phyloP scores from a whole-genome alignment of 306 rosid genomes.

The Prunus fruticosa region DNA sequence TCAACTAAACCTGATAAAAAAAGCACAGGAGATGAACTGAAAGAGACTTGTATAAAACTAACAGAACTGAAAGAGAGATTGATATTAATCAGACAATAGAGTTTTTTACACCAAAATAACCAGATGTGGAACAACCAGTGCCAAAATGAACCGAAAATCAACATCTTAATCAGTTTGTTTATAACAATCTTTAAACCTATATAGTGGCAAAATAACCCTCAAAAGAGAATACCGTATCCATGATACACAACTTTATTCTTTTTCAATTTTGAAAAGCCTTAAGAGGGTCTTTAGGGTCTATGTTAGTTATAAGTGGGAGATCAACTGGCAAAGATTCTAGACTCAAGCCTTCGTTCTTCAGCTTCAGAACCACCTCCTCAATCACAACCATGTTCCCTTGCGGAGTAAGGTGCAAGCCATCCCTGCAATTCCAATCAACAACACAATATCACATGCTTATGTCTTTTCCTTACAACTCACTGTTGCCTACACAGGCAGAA shows the following conservation, averaged over 20 bases:
- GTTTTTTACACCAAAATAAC: neutral
- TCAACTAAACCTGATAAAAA: neutral
- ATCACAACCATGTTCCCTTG: slow-evolving; percentile 63
- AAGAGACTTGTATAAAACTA: neutral
- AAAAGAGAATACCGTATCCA: neutral
- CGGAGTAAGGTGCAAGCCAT: slow-evolving; percentile 71
- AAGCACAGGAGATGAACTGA: neutral
- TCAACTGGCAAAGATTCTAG: slow-evolving; percentile 48
- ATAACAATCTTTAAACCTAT: neutral
- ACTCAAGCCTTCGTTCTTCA: slow-evolving; percentile 50
- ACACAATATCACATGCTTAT: slow-evolving; percentile 4
- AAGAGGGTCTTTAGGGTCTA: slow-evolving; percentile 66
- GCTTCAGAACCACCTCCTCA: slow-evolving; percentile 59
- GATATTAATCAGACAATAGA: neutral
- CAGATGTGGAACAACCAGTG: neutral
- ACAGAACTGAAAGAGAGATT: neutral
- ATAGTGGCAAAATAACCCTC: slow-evolving; percentile 19
- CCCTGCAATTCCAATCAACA: slow-evolving; percentile 46
- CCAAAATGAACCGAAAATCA: neutral
- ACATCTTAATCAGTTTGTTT: neutral
- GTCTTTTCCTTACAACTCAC: neutral
- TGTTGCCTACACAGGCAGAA: neutral
- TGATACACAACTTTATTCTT: neutral
- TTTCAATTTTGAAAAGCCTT: slow-evolving; percentile 44
- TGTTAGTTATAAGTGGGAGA: slow-evolving; percentile 59